Base-by-base conservation (phyloP, 805 yeast species). In the Cephaloascus albidus region DNA sequence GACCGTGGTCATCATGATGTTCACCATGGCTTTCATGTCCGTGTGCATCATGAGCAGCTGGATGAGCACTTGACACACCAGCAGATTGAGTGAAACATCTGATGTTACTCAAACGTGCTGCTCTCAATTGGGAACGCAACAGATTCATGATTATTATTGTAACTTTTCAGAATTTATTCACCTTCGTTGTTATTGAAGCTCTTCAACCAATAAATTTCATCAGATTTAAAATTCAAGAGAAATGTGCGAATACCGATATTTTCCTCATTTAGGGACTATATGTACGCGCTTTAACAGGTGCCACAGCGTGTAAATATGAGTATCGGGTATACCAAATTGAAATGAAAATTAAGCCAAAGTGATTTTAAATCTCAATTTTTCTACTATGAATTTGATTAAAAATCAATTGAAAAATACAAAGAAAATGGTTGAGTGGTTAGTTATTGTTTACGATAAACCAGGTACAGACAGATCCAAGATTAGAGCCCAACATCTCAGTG, bases 361-460 rank as follows among this genome's bases (percentile, higher is more conserved):
- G n/a, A n/a, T n/a, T n/a, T n/a, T n/a, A n/a, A n/a, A n/a, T n/a
- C n/a, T n/a, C n/a, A n/a, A n/a, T n/a, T n/a, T n/a, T n/a, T n/a
- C n/a, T n/a, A n/a, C n/a, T n/a, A n/a, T n/a, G n/a, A n/a, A n/a
- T n/a, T n/a, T n/a, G n/a, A n/a, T n/a, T n/a, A n/a, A n/a, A n/a
- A n/a, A n/a, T n/a, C n/a, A n/a, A n/a, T n/a, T n/a, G n/a, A n/a
- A n/a, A n/a, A n/a, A n/a, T n/a, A n/a, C 19, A 15, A 39, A 23
- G 17, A 61, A 55, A 42, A 62, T 66, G 71, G 67, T 63, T 62
- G 86, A 81, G 55, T 81, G 80, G 74, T 65, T 77, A 54, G 90
- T 78, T 14, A 65, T 81, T 51, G 74, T 83, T 28, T 79, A 66
- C 56, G 95, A 85, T 55, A 76, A 74, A 52, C 85, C 85, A 37